These are phyloP conservation scores for Thielaviopsis punctulata DNA, from an alignment of 2,329 filamentous ascomycete genomes.

Conservation along the genomic window DNA sequence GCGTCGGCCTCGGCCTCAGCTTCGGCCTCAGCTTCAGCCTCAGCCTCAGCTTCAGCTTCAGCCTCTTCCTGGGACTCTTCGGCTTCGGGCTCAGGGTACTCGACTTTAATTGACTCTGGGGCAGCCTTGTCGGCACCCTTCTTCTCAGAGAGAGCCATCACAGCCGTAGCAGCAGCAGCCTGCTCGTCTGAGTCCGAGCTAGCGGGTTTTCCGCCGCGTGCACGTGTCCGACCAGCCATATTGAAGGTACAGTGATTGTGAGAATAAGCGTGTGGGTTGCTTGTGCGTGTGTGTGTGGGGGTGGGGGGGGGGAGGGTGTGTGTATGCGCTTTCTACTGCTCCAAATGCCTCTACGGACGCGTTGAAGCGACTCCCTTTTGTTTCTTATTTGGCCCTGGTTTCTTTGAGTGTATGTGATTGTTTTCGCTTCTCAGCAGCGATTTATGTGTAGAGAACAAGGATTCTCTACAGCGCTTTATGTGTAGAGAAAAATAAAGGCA, in stretches of 20 bases:
- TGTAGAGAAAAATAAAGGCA: not conserved
- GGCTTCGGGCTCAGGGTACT: conserved; percentile 3
- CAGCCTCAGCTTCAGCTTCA: not conserved
- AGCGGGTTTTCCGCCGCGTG: conserved; percentile 6
- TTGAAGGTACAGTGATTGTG: not conserved
- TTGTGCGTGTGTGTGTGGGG: not conserved
- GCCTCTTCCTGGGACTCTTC: not conserved
- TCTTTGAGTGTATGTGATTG: too few species aligned
- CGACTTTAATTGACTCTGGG: not conserved
- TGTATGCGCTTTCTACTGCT: not conserved
- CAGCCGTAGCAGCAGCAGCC: conserved; percentile 10
- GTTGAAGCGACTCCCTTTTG: not conserved
- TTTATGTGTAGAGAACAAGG: too few species aligned
- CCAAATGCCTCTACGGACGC: not conserved
- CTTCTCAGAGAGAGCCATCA: conserved; percentile 10
- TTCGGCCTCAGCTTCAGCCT: conserved; percentile 3
- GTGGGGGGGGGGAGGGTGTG: not conserved
- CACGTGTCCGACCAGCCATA: conserved; percentile 11
- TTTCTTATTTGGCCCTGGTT: too few species aligned
- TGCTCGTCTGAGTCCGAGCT: conserved; percentile 8
- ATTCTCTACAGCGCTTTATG: too few species aligned
- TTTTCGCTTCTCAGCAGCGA: not conserved
- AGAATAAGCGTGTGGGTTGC: too few species aligned
- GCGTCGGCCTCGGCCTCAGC: not conserved
- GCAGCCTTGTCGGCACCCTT: not conserved